Conservation (phyloP, 805 yeast species). For the Nakazawaea molendinolei region DNA sequence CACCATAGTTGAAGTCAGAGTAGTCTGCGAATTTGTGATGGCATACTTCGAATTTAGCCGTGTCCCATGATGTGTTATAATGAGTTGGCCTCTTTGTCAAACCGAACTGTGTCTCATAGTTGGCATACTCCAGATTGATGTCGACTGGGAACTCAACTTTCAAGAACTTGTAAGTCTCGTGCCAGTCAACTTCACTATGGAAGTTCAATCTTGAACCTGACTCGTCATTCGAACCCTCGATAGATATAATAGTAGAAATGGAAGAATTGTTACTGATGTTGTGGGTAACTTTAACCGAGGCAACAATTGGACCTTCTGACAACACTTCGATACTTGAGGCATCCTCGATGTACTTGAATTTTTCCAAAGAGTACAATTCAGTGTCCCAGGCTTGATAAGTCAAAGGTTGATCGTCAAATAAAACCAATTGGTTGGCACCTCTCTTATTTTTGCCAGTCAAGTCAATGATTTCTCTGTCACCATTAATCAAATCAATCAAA, state of each 20-base stretch:
- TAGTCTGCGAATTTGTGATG: slow-evolving; percentile 92
- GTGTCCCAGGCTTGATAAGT: slow-evolving; percentile 98
- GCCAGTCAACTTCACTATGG: slow-evolving; percentile 71
- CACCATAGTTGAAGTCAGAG: slow-evolving; percentile 84
- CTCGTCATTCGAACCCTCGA: slow-evolving; percentile 43
- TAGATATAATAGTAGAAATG: slow-evolving; percentile 62
- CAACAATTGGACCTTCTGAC: slow-evolving; percentile 50
- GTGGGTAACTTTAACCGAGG: slow-evolving; percentile 58
- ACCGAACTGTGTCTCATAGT: slow-evolving; percentile 93
- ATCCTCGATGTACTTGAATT: slow-evolving; percentile 45
- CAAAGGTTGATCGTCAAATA: slow-evolving; percentile 87
- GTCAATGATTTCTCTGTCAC: slow-evolving; percentile 62
- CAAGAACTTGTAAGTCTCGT: slow-evolving; percentile 78
- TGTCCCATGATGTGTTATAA: slow-evolving; percentile 92
- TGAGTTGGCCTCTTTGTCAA: slow-evolving; percentile 89
- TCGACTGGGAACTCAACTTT: slow-evolving; percentile 95
- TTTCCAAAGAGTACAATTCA: slow-evolving; percentile 79
- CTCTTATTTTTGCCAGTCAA: slow-evolving; percentile 46
- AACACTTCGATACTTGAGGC: slow-evolving; percentile 32
- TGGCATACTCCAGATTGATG: slow-evolving; percentile 66
- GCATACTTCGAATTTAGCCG: slow-evolving; percentile 93
- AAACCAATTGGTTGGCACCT: slow-evolving; percentile 76
- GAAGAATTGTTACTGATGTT: slow-evolving; percentile 49
- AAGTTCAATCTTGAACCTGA: slow-evolving; percentile 38
- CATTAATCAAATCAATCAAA: slow-evolving; percentile 49